A percentile compares a stretch with the other conserved stretches of the same genome.
Evolutionary conservation across 345 rosid species (phyloP).

Genomic region (Brassica rapa): DNA sequence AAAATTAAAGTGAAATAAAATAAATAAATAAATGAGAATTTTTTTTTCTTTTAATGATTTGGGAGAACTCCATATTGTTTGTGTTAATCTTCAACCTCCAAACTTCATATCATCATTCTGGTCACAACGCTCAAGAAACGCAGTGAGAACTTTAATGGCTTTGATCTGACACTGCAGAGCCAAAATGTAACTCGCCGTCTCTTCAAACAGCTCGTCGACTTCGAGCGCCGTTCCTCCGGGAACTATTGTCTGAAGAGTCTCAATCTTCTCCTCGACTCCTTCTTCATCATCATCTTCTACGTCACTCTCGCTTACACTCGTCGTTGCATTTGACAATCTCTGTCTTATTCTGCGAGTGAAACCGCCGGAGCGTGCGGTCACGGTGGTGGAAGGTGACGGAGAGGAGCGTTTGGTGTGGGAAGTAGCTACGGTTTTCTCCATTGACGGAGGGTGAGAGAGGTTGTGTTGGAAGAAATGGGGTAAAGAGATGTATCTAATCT

Average conservation of each 20-base stretch:
- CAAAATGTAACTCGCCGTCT: conserved; percentile 69
- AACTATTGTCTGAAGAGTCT: conserved; percentile 66
- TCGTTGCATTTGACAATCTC: conserved; percentile 22
- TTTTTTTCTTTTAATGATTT: background rate
- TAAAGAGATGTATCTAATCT: conserved; percentile 21
- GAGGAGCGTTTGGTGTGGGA: conserved; percentile 33
- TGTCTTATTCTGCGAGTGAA: conserved; percentile 25
- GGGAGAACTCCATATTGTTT: conserved; percentile 1
- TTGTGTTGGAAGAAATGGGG: conserved; percentile 35
- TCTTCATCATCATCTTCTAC: conserved; percentile 40
- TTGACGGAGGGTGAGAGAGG: conserved; percentile 21
- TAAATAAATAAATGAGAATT: conserved; percentile 4
- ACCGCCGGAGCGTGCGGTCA: conserved; percentile 13
- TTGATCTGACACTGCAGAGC: conserved; percentile 58
- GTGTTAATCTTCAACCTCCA: conserved; percentile 47
- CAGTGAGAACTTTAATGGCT: conserved; percentile 56
- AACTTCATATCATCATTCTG: conserved; percentile 47
- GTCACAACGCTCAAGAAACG: conserved; percentile 52
- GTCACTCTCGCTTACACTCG: conserved; percentile 19
- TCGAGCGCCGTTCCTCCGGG: conserved; percentile 66
- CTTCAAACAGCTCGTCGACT: conserved; percentile 62
- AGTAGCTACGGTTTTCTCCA: conserved; percentile 42
- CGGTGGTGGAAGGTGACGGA: conserved; percentile 21
- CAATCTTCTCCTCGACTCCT: conserved; percentile 58
- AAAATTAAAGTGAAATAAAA: background rate